Conservation (phyloP, 192 early-diverging fungal species). For the Backusella macrospora region DNA sequence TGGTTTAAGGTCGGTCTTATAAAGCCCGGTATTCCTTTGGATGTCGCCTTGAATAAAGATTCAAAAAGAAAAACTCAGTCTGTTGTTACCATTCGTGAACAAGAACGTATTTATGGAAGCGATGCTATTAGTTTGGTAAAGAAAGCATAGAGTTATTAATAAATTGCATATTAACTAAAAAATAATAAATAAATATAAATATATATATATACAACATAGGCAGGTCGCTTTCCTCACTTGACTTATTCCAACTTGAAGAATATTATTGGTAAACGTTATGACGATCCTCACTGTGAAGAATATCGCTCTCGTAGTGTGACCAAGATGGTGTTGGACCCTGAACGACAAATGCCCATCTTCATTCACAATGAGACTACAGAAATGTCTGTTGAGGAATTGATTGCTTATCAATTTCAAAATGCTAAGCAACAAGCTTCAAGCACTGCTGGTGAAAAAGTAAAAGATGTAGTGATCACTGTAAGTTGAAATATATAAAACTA, state of each 20-base stretch:
- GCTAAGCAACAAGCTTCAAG: constrained; percentile 83
- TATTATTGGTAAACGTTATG: constrained; percentile 77
- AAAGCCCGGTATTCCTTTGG: constrained; percentile 86
- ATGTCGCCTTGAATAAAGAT: constrained; percentile 95
- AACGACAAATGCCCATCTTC: constrained; percentile 72
- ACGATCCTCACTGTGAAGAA: constrained; percentile 67
- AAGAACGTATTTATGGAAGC: constrained; percentile 86
- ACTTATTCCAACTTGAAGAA: constrained; percentile 86
- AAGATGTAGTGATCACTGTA: constrained; percentile 92
- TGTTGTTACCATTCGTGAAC: constrained; percentile 76
- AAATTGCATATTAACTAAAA: no score
- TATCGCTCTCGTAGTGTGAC: constrained; percentile 81
- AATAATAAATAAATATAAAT: background rate
- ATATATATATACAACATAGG: constrained; percentile 49
- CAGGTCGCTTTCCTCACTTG: constrained; percentile 77
- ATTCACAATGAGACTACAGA: constrained; percentile 54
- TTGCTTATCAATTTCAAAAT: constrained; percentile 91
- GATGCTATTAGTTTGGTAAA: constrained; percentile 79
- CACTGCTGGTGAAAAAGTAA: constrained; percentile 73
- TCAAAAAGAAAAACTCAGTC: constrained; percentile 94
- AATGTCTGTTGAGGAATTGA: constrained; percentile 84
- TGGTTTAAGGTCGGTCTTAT: constrained; percentile 97
- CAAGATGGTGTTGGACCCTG: constrained; percentile 71
- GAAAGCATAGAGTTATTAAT: background rate
- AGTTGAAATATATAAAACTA: constrained; percentile 24